Conservation (phyloP, 768 basidiomycete genomes). For the Cubamyces sp. region DNA sequence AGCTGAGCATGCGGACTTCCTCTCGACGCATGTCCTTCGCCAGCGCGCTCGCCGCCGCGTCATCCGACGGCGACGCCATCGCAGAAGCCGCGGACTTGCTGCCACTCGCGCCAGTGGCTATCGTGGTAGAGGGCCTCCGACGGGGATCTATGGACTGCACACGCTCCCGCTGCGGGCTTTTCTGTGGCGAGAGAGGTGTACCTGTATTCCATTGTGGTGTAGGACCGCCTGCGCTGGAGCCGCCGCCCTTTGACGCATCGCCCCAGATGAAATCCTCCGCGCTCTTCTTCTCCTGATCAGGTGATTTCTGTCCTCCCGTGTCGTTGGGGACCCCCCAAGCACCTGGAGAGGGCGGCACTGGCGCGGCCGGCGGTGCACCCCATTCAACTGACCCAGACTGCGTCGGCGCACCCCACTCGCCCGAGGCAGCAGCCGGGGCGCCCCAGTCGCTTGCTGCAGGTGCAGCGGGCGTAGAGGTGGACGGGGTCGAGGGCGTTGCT, state of each 20-base stretch:
- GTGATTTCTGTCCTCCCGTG: neutral
- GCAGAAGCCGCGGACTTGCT: neutral
- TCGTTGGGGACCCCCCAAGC: conserved; percentile 1
- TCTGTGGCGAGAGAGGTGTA: conserved; percentile 7
- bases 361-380: neutral
- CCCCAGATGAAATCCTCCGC: neutral
- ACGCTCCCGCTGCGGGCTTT: conserved; percentile 1
- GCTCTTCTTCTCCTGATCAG: neutral
- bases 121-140: neutral
- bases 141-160: neutral
- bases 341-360: neutral
- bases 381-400: neutral
- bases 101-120: no score
- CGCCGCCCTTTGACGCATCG: neutral
- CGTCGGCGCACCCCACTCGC: neutral
- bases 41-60: neutral
- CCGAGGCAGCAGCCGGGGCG: neutral
- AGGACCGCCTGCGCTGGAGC: neutral
- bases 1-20: conserved; percentile 9
- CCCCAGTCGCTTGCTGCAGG: neutral
- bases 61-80: conserved; percentile 2
- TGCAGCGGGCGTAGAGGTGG: neutral
- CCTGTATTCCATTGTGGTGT: neutral
- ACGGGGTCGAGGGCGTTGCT: neutral
- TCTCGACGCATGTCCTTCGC: conserved; percentile 5